These are phyloP conservation scores for Coemansia sp. DNA, from an alignment of 371 early-diverging fungal species.

Conservation along the genomic window DNA sequence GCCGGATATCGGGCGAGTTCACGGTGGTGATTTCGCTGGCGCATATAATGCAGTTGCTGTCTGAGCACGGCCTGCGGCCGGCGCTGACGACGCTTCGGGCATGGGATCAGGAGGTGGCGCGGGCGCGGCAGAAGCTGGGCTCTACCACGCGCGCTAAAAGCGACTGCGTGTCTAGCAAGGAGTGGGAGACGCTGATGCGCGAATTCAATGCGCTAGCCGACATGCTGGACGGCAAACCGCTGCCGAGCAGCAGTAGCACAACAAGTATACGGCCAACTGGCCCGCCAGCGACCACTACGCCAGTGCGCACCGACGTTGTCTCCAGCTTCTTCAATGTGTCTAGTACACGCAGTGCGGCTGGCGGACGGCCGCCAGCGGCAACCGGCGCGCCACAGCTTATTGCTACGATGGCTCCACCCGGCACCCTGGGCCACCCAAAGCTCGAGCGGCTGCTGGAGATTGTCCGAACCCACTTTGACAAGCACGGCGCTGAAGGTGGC, in stretches of 20 bases:
- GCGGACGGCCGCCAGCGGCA: not conserved
- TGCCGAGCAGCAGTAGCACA: not conserved
- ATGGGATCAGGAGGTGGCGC: constrained; percentile 41
- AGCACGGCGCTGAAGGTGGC: constrained; percentile 11
- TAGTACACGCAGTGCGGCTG: constrained; percentile 6
- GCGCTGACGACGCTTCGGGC: constrained; percentile 36
- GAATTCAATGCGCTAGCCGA: constrained; percentile 31
- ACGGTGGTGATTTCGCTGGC: constrained; percentile 41
- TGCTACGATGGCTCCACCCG: constrained; percentile 20
- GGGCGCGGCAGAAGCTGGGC: constrained; percentile 25
- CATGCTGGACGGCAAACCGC: constrained; percentile 15
- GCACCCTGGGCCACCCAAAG: constrained; percentile 77
- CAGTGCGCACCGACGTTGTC: constrained; percentile 35
- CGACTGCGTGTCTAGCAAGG: constrained; percentile 49
- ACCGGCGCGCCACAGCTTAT: constrained; percentile 1
- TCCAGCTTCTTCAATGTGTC: constrained; percentile 45
- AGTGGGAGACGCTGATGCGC: constrained; percentile 32
- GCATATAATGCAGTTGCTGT: constrained; percentile 49
- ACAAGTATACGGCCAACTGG: not conserved
- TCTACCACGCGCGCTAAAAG: constrained; percentile 38
- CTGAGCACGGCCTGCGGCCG: constrained; percentile 48
- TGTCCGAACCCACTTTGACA: constrained; percentile 67
- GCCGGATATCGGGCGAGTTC: constrained; percentile 41
- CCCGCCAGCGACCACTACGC: not conserved
- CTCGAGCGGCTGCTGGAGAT: constrained; percentile 64